Evolutionary conservation across 2,329 filamentous ascomycete genomes (phyloP).

Genomic region (Alternaria sp.): DNA sequence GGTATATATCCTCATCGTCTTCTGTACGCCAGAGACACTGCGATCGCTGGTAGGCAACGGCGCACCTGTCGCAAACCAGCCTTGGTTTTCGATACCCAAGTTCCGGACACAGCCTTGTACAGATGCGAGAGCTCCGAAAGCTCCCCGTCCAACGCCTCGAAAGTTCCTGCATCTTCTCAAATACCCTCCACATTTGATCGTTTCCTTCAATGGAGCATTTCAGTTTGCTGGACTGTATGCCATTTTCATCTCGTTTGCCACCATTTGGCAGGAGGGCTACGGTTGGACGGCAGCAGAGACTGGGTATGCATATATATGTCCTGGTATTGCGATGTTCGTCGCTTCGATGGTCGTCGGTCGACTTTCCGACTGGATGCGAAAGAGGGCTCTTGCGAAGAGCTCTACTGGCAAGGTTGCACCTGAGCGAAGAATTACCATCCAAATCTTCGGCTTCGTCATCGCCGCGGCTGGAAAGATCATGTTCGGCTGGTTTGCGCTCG

Average conservation of each 20-base stretch:
- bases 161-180: slow-evolving; percentile 33
- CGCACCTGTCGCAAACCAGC: slow-evolving; percentile 29
- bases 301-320: slow-evolving; percentile 49
- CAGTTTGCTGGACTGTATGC: slow-evolving; percentile 37
- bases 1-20: slow-evolving; percentile 38
- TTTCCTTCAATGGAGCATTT: slow-evolving; percentile 36
- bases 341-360: slow-evolving; percentile 49
- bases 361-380: slow-evolving; percentile 48
- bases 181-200: slow-evolving; percentile 38
- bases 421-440: slow-evolving; percentile 50
- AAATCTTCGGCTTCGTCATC: slow-evolving; percentile 50
- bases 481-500: slow-evolving; percentile 52
- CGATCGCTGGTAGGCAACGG: slow-evolving; percentile 55
- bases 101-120: slow-evolving; percentile 29
- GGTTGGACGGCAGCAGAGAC: slow-evolving; percentile 43
- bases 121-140: slow-evolving; percentile 24
- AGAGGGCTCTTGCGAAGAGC: slow-evolving; percentile 31
- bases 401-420: slow-evolving; percentile 39
- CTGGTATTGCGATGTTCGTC: slow-evolving; percentile 41
- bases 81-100: slow-evolving; percentile 35
- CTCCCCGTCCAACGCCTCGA: slow-evolving; percentile 30
- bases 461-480: slow-evolving; percentile 48
- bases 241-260: slow-evolving; percentile 35
- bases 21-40: slow-evolving; percentile 56
- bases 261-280: slow-evolving; percentile 38